Conservation (phyloP, 768 basidiomycete genomes). For the Sporobolomyces roseus region DNA sequence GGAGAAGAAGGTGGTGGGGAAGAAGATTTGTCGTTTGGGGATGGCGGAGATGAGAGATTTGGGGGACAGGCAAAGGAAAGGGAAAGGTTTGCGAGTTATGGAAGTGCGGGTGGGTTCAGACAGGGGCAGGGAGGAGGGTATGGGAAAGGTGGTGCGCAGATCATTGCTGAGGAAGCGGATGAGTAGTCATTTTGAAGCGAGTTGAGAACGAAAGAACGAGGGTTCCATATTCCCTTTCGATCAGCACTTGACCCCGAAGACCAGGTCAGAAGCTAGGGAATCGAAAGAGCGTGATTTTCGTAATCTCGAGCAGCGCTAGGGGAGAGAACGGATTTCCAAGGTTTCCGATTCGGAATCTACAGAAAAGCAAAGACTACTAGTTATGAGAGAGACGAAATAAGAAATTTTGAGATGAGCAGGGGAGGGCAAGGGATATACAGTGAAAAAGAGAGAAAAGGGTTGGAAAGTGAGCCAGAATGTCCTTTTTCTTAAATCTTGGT, state of each 20-base stretch:
- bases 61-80: not conserved
- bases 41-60: not conserved
- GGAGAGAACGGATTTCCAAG: no score
- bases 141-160: no score
- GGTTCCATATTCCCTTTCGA: no score
- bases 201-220: no score
- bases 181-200: no score
- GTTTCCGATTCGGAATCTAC: no score
- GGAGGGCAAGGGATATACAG: not conserved
- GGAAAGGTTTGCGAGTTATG: not conserved
- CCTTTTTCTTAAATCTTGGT: conserved; percentile 14
- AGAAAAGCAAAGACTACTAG: not conserved
- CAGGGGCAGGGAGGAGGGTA: not conserved
- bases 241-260: no score
- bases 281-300: no score
- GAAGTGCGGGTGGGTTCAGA: not conserved
- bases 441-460: not conserved
- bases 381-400: not conserved
- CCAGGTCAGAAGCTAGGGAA: no score
- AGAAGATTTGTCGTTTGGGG: not conserved
- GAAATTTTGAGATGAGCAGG: not conserved
- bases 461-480: not conserved
- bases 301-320: no score
- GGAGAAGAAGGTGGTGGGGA: not conserved
- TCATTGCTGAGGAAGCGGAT: no score